phyloP scores from a whole-genome alignment of 2,329 filamentous ascomycete species.

The Ramularia collo-cygni region DNA sequence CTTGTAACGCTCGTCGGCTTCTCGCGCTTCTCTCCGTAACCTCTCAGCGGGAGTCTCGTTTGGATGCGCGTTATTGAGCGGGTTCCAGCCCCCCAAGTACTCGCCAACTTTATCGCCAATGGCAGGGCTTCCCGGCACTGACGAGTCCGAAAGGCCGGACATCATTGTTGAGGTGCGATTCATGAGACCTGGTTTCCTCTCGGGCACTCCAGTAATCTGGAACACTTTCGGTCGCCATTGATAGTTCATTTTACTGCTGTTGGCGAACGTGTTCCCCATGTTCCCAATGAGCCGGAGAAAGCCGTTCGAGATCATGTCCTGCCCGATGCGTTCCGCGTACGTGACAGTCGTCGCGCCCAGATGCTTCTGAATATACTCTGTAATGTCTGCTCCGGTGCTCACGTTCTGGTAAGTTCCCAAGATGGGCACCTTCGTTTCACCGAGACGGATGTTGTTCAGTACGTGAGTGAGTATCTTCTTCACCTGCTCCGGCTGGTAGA shows the following conservation, averaged over 20 bases:
- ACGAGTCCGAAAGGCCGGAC: constrained; percentile 35
- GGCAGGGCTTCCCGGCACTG: constrained; percentile 62
- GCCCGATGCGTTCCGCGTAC: constrained; percentile 89
- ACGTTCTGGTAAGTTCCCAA: constrained; percentile 92
- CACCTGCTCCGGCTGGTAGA: constrained; percentile 76
- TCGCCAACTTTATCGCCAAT: constrained; percentile 68
- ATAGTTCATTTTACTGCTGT: constrained; percentile 95
- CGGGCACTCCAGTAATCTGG: constrained; percentile 75
- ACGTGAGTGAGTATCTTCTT: constrained; percentile 86
- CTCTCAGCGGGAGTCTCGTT: constrained; percentile 87
- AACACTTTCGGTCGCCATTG: constrained; percentile 95
- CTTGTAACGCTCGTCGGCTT: constrained; percentile 93
- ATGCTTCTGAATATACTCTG: constrained; percentile 86
- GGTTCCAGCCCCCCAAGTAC: constrained; percentile 87
- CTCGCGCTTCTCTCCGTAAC: constrained; percentile 78
- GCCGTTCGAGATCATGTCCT: constrained; percentile 80
- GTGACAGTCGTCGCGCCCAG: constrained; percentile 78
- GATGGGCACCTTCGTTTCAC: constrained; percentile 91
- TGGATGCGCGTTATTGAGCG: constrained; percentile 80
- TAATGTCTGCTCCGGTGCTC: constrained; percentile 84
- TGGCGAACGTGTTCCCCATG: constrained; percentile 91
- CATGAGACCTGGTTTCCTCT: constrained; percentile 66
- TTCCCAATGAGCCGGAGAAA: constrained; percentile 88
- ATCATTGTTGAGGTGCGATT: constrained; percentile 67
- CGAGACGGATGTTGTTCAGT: constrained; percentile 76